Conservation (phyloP, 129 eudicot genomes). For the Chrysanthemum seticuspe region DNA sequence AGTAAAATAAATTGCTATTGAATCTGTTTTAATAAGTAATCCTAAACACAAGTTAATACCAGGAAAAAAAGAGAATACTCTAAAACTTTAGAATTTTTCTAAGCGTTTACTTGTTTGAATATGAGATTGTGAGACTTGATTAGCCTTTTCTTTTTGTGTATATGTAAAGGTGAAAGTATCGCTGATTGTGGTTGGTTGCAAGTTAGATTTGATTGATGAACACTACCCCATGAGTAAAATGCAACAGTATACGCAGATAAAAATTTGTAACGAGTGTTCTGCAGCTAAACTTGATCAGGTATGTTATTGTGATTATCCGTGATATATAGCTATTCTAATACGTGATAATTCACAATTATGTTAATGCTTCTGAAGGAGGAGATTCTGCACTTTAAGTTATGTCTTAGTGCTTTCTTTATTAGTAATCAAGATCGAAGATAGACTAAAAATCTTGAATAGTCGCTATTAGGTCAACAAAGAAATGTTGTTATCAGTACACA, state of each 20-base stretch:
- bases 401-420: no score
- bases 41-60: no score
- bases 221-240: constrained; percentile 70
- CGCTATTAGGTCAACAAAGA: no score
- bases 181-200: constrained; percentile 89
- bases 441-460: no score
- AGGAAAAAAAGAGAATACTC: not conserved
- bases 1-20: no score
- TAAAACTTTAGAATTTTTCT: no score
- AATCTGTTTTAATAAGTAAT: no score
- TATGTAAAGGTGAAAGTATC: constrained; percentile 70
- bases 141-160: not conserved
- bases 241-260: constrained; percentile 88
- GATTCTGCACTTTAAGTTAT: no score
- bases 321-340: not conserved
- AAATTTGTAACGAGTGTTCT: constrained; percentile 95
- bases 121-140: not conserved
- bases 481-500: no score
- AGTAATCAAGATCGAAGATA: no score
- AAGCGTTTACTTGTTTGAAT: constrained; percentile 9
- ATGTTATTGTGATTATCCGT: constrained; percentile 11
- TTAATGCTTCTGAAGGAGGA: no score
- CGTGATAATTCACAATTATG: no score
- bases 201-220: constrained; percentile 76
- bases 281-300: constrained; percentile 94